Evolutionary conservation across 2,329 filamentous ascomycete species (phyloP), one percentile per base, ranked within the genome.

Genomic region (Cladosporium sp.): DNA sequence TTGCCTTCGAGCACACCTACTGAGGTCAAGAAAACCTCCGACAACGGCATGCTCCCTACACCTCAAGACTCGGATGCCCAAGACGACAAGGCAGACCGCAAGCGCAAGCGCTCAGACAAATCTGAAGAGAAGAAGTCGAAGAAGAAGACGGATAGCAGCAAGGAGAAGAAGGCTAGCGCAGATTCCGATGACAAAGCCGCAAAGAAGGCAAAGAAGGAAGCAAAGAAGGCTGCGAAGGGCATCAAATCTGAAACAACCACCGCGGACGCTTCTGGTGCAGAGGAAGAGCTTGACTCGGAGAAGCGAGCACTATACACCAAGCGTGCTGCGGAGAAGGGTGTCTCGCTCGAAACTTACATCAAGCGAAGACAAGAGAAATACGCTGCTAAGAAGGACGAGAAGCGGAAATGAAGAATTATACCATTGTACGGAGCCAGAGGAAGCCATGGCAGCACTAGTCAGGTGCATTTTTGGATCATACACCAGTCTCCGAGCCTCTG

Each of bases 301-400:
- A 76, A 80, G 65, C 71, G 70, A 24, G 67, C 68, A 11, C 65
- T 73, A 15, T 79, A 78, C 69, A 72, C 72, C 38, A 65, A 71
- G 18, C 75, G 78, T 34, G 80, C 79, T 1, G 72, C 70, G 0
- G 72, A 71, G 21, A 81, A 81, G 69, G 73, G 75, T 14, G 73
- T 80, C 52, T 72, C 76, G 0, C 69, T 81, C 6, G 76, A 80
- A 47, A 70, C 72, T 15, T 81, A 74, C 52, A 65, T 71, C n/a
- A 49, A 63, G 28, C 59, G 69, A 4, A 65, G 70, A 21, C 67
- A 72, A 21, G 67, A 71, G 44, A 74, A 71, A 47, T 68, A 66
- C 21, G 62, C 59, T 1, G 67, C 63, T 24, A 73, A 73, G 55
- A 65, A 68, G 51, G 52, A 47, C 28, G 65, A 65, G 63, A 69